Percentiles rank a stretch among this genome's conserved stretches.
These are phyloP conservation scores for Candida montana DNA, from an alignment of 805 yeast species.

Conservation along the genomic window DNA sequence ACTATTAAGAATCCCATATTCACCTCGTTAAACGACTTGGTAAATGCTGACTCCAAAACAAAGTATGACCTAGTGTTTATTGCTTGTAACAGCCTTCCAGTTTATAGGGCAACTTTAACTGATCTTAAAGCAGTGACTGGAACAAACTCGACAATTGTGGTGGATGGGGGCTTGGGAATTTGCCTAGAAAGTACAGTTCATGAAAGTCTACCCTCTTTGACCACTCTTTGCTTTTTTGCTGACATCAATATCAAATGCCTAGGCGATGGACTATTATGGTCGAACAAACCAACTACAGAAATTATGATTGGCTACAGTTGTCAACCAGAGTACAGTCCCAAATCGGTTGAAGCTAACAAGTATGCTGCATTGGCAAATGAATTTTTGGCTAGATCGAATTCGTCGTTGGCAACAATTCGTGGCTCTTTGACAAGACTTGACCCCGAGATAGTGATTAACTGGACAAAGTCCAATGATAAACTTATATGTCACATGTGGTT, in stretches of 20 bases:
- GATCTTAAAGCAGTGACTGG: background rate
- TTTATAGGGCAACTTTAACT: conserved; percentile 4
- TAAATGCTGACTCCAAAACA: background rate
- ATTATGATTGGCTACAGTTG: conserved; percentile 5
- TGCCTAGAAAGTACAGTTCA: conserved; percentile 11
- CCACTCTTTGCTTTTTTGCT: conserved; percentile 4
- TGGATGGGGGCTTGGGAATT: conserved; percentile 15
- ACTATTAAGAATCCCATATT: background rate
- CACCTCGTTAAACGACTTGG: background rate
- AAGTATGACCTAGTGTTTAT: conserved; percentile 12
- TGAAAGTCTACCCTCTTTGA: conserved; percentile 4
- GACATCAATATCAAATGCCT: conserved; percentile 6
- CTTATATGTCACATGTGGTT: conserved; percentile 8
- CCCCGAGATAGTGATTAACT: background rate
- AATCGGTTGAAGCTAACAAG: background rate
- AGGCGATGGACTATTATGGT: background rate
- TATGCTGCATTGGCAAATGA: background rate
- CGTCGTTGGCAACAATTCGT: background rate
- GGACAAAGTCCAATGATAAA: background rate
- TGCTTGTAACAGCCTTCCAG: conserved; percentile 10
- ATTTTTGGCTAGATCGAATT: background rate
- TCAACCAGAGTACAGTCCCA: background rate
- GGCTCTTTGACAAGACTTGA: background rate
- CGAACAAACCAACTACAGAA: background rate
- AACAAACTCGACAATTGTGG: conserved; percentile 7